A percentile compares a stretch with the other conserved stretches of the same genome.
Conservation (phyloP, 2,329 filamentous ascomycete species). For the Cordyceps javanica region DNA sequence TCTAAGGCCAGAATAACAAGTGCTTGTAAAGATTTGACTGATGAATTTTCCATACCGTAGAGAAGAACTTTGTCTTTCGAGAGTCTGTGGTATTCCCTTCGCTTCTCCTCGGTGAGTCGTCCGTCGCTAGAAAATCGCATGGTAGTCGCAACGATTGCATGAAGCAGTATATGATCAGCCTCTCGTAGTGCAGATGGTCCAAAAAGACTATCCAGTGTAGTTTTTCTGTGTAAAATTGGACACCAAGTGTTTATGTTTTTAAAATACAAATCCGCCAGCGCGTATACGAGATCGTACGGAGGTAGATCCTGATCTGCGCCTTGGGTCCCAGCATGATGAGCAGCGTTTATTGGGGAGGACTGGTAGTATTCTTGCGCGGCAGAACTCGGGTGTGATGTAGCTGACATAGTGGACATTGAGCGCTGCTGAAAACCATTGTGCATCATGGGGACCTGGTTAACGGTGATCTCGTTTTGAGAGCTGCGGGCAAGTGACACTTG, state of each 20-base stretch:
- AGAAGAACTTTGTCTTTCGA: conserved; percentile 83
- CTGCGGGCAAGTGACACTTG: conserved; percentile 42
- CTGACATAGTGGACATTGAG: conserved; percentile 34
- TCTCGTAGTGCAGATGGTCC: conserved; percentile 71
- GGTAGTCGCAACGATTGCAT: conserved; percentile 84
- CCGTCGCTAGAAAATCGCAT: conserved; percentile 75
- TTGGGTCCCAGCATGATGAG: conserved; percentile 4
- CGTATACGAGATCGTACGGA: conserved; percentile 67
- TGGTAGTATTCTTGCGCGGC: conserved; percentile 46
- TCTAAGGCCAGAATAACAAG: conserved; percentile 82
- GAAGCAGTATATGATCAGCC: conserved; percentile 73
- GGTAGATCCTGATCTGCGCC: conserved; percentile 58
- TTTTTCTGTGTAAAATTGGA: conserved; percentile 80
- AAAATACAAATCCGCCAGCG: conserved; percentile 69
- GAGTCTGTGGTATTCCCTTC: conserved; percentile 68
- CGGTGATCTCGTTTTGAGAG: conserved; percentile 44
- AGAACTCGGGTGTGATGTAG: conserved; percentile 32
- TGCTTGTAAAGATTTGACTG: conserved; percentile 80
- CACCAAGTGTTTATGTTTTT: conserved; percentile 80
- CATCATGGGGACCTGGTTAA: conserved; percentile 40
- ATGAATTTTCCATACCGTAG: conserved; percentile 84
- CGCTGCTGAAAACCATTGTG: conserved; percentile 46
- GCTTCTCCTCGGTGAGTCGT: conserved; percentile 65
- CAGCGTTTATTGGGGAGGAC: conserved; percentile 2
- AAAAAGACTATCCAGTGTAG: conserved; percentile 76